Percentiles rank a stretch among this genome's conserved stretches.
Evolutionary conservation across 139 green algal species (phyloP).

Genomic region (Chlorella sp.): DNA sequence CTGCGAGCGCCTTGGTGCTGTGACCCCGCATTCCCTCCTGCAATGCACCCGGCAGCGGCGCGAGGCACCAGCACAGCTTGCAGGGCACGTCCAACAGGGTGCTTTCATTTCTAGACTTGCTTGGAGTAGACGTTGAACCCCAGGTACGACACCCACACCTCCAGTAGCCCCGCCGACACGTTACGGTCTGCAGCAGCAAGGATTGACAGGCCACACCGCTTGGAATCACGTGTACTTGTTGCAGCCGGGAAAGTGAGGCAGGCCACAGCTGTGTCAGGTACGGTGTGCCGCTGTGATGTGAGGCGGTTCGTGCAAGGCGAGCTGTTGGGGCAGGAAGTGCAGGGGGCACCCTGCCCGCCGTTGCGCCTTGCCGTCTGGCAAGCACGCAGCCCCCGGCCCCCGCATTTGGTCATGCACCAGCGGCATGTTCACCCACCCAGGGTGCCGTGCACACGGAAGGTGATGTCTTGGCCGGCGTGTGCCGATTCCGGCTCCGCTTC

Average conservation of each 20-base stretch:
- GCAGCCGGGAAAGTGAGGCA: no score
- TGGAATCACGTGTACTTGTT: no score
- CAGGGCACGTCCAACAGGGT: no score
- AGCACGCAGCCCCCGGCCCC: neutral
- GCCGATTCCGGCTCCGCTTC: neutral
- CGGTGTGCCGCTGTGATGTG: neutral
- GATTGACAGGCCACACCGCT: no score
- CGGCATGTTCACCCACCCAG: neutral
- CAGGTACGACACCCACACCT: conserved; percentile 36
- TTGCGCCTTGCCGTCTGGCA: neutral
- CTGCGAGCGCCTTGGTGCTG: no score
- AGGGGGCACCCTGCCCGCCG: neutral
- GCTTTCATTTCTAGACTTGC: no score
- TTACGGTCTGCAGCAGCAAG: neutral
- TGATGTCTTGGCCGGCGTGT: neutral
- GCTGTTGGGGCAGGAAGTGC: neutral
- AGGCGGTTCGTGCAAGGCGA: neutral
- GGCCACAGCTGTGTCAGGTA: no score
- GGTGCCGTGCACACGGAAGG: neutral
- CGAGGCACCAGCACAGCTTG: no score
- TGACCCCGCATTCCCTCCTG: no score
- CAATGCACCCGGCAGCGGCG: no score
- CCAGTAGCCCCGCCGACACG: conserved; percentile 26
- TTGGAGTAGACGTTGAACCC: conserved; percentile 47
- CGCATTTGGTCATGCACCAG: neutral